Conservation (phyloP, 73 alveolate genomes). For the Tetrahymena malaccensis region DNA sequence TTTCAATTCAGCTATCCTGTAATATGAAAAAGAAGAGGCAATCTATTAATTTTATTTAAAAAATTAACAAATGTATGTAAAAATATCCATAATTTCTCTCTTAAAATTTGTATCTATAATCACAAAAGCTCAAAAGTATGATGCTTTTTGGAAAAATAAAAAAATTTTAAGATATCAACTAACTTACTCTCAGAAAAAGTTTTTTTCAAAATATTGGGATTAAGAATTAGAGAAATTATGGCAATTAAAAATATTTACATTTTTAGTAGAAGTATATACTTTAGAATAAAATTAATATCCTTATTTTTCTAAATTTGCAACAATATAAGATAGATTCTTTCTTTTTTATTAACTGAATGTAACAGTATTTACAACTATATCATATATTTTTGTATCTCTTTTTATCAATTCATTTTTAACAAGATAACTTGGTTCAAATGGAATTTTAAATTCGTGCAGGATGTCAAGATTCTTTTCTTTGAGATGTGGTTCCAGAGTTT, state of each 20-base stretch:
- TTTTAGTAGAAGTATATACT: background rate
- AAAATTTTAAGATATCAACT: no score
- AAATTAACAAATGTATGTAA: no score
- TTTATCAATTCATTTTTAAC: background rate
- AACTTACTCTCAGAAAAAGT: no score
- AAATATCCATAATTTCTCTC: no score
- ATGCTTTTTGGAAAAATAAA: no score
- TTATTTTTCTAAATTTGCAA: background rate
- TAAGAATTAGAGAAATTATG: background rate
- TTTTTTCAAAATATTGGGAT: no score
- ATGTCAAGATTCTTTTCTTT: background rate
- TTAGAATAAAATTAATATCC: background rate
- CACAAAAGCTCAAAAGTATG: no score
- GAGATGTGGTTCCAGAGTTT: background rate
- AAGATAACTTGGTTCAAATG: background rate
- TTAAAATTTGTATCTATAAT: no score
- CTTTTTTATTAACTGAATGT: background rate
- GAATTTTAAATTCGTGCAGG: background rate
- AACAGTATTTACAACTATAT: background rate
- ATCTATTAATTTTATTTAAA: no score
- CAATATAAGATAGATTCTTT: background rate
- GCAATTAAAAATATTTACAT: background rate
- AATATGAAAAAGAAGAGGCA: no score
- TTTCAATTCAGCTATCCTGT: no score
- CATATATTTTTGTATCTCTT: background rate